Conservation (phyloP, 2,329 filamentous ascomycete species). For the Byssothecium circinans region DNA sequence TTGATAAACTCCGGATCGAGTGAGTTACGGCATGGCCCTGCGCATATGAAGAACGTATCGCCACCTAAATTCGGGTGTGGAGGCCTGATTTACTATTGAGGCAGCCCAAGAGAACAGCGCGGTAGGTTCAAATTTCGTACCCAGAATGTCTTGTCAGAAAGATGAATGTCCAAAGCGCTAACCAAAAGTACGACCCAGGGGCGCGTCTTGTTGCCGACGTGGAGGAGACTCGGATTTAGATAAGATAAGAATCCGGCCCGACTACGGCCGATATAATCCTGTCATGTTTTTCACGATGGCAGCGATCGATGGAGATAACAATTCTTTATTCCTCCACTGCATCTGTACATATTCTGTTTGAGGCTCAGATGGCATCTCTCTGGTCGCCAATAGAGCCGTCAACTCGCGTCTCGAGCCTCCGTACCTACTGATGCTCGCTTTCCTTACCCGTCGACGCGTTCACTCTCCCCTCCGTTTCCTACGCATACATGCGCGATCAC, state of each 20-base stretch:
- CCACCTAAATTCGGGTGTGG: too few relatives aligned
- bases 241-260: background rate
- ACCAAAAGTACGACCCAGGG: too few relatives aligned
- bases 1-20: too few relatives aligned
- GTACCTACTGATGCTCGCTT: constrained; percentile 6
- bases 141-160: too few relatives aligned
- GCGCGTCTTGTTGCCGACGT: too few relatives aligned
- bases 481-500: constrained; percentile 19
- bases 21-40: too few relatives aligned
- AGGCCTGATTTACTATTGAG: too few relatives aligned
- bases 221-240: too few relatives aligned
- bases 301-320: background rate
- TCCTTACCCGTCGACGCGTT: constrained; percentile 22
- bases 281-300: background rate
- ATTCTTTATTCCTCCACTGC: background rate
- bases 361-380: background rate
- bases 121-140: too few relatives aligned
- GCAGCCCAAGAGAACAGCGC: too few relatives aligned
- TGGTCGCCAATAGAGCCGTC: background rate
- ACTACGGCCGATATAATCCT: background rate
- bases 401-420: background rate
- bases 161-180: too few relatives aligned
- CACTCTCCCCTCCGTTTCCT: constrained; percentile 17
- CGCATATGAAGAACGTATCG: too few relatives aligned
- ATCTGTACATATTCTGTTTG: background rate